These are phyloP conservation scores for Cystobasidium sp. DNA, from an alignment of 1,284 basidiomycete species.

Conservation along the genomic window DNA sequence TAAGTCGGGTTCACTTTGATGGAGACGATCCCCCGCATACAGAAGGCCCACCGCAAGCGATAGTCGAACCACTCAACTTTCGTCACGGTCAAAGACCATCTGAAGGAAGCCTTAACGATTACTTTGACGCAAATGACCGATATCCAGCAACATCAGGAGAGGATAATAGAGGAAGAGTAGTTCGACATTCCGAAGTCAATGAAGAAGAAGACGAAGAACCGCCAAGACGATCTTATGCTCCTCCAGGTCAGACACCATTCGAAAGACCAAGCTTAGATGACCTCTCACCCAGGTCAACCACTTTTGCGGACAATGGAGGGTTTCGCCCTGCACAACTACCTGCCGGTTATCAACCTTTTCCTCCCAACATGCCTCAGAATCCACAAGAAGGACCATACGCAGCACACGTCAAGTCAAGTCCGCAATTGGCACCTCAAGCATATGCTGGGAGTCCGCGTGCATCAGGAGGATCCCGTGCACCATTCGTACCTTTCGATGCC, in stretches of 20 bases:
- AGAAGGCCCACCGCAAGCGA: background rate
- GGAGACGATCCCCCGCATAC: conserved; percentile 9
- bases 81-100: background rate
- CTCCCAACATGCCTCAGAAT: background rate
- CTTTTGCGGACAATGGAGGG: background rate
- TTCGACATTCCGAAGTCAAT: background rate
- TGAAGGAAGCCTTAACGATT: conserved; percentile 21
- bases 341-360: conserved; percentile 11
- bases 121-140: conserved; percentile 24
- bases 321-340: background rate
- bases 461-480: background rate
- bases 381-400: conserved; percentile 7
- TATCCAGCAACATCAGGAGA: conserved; percentile 1
- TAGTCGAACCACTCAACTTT: conserved; percentile 15
- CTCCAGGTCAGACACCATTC: conserved; percentile 12
- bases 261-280: conserved; percentile 12
- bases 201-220: too few species aligned
- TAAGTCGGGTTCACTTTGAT: conserved; percentile 30
- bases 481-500: background rate
- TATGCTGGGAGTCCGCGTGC: background rate
- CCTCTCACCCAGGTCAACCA: conserved; percentile 20
- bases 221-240: background rate
- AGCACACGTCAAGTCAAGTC: conserved; percentile 28
- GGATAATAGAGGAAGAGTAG: conserved; percentile 5
- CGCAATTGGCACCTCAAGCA: background rate